Base-by-base conservation (phyloP, 2,329 filamentous ascomycete genomes). In the Venturia nashicola region DNA sequence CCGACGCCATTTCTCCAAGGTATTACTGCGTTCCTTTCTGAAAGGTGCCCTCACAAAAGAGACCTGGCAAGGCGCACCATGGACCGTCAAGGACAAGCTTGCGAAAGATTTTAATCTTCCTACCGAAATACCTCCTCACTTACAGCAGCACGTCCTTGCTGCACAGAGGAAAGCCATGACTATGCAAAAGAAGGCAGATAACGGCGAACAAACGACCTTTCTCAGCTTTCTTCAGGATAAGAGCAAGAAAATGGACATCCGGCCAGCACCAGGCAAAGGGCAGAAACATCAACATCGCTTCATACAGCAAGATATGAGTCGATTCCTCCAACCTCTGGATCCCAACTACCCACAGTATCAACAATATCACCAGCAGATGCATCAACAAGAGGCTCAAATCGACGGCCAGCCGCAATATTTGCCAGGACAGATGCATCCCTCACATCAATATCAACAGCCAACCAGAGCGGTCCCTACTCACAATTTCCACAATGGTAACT, bases 21-120 rank as follows among this genome's bases (percentile, higher is more conserved):
- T 92, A 60, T 92, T 97, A 74, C 80, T 99, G 48, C 86, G 93
- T 42, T 91, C 91, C 6, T 99, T 97, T 68, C 90, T 99, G 67
- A 96, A 96, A 73, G 92, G 95, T 75, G 94, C 91, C 0, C 88
- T 97, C n/a, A 88, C 87, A 1, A 82, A 93, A 66, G 94, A 97
- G 71, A 85, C 91, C 4, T 97, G 92, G 91, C 93, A 86, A 66
- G 93, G 93, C n/a, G 94, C 94, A 0, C 93, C 94, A 0, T 99
- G 94, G 94, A 79, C 96, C 64, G 93, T 97, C 20, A 97, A 95
- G 76, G 83, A 88, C 43, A 86, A 91, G 63, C 86, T 96, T 65
- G 94, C 94, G 0, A 84, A 85, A 57, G 83, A 87, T 67, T 96
- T 94, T 74, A 87, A 90, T 67, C 94, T 99, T 67, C 87, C 91